Conservation (phyloP, 805 yeast genomes). For the Ogataea pini region DNA sequence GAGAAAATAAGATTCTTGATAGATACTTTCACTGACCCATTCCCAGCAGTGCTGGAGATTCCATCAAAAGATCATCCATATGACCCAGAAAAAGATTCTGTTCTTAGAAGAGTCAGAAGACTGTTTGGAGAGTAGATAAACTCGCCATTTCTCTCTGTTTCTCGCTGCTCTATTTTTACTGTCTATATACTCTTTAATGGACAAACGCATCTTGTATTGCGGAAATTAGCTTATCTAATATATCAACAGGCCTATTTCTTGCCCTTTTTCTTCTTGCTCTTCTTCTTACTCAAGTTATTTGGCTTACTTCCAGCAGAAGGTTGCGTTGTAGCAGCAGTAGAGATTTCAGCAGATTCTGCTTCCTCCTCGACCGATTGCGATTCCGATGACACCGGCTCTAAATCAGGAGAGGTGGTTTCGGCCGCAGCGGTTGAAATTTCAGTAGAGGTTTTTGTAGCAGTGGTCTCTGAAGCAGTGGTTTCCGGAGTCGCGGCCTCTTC, state of each 20-base stretch:
- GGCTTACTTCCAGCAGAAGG: conserved; percentile 5
- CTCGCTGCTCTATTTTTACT: background rate
- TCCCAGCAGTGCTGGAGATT: conserved; percentile 94
- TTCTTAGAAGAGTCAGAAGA: conserved; percentile 90
- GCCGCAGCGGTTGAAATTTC: background rate
- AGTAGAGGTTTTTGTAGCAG: background rate
- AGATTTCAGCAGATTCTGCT: background rate
- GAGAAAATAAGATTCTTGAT: conserved; percentile 82
- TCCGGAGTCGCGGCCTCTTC: background rate
- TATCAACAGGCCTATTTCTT: conserved; percentile 28
- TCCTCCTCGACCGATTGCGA: conserved; percentile 5
- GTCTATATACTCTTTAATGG: conserved; percentile 5
- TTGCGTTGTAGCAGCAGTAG: conserved; percentile 1
- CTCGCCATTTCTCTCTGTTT: background rate
- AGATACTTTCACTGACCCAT: conserved; percentile 83
- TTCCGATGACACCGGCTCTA: conserved; percentile 3
- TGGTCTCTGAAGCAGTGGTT: background rate
- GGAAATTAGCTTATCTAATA: conserved; percentile 5
- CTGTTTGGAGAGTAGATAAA: conserved; percentile 78
- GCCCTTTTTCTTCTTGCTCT: conserved; percentile 38
- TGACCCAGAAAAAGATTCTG: conserved; percentile 97
- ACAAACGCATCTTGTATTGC: conserved; percentile 2
- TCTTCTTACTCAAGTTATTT: conserved; percentile 30
- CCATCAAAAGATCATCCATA: conserved; percentile 99
- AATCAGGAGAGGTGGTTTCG: background rate